Conservation (phyloP, 257 asterid species). For the Solanum appendiculatum region DNA sequence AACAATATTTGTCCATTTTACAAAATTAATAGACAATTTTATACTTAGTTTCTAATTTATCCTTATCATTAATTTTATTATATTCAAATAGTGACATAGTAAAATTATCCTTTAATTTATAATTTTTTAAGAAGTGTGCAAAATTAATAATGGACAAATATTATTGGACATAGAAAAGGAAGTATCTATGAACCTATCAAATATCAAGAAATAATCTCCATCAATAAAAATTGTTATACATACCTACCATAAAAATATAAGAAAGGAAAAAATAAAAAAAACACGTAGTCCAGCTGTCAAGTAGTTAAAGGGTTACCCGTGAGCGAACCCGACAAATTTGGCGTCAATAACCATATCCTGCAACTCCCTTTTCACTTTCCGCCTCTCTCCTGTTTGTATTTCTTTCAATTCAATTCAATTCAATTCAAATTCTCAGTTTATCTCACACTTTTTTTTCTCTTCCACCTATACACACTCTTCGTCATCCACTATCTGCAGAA, state of each 20-base stretch:
- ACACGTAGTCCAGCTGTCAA: background rate
- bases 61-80: too few relatives aligned
- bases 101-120: too few relatives aligned
- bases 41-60: too few relatives aligned
- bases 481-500: background rate
- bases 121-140: too few relatives aligned
- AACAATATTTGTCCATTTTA: too few relatives aligned
- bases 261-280: background rate
- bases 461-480: background rate
- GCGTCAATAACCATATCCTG: constrained; percentile 12
- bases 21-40: too few relatives aligned
- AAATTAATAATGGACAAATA: too few relatives aligned
- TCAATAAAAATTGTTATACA: background rate
- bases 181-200: background rate
- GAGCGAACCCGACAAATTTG: constrained; percentile 7
- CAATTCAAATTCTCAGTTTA: background rate
- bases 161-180: too few relatives aligned
- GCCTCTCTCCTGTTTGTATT: background rate
- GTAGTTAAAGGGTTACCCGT: background rate
- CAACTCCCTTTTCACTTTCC: background rate
- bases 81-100: too few relatives aligned
- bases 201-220: background rate
- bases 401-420: background rate
- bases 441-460: background rate
- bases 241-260: background rate